Evolutionary conservation across 768 basidiomycete genomes (phyloP).

Genomic region (Phlebiopsis gigantea): DNA sequence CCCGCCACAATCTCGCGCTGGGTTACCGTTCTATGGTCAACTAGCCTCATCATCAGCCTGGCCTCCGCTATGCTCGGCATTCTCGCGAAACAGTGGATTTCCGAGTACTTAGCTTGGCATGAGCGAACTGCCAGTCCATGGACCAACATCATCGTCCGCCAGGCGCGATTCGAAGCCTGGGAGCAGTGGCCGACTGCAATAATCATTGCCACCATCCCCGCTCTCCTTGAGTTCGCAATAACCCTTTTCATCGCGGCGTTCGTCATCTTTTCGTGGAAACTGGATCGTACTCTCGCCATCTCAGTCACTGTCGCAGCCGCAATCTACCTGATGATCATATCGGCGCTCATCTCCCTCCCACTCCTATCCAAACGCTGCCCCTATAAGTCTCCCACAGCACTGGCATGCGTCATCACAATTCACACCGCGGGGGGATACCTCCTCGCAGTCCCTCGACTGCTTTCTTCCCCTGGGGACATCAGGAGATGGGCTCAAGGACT

Average conservation of each 20-base stretch:
- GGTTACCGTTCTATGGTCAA: conserved; percentile 4
- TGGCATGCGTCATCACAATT: background rate
- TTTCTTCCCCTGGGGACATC: too few relatives aligned
- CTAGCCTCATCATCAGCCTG: conserved; percentile 2
- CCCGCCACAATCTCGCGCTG: background rate
- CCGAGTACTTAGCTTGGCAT: background rate
- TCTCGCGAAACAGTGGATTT: conserved; percentile 8
- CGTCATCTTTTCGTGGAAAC: background rate
- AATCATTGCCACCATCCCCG: background rate
- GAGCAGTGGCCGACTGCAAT: background rate
- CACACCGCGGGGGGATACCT: too few relatives aligned
- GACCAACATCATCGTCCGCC: background rate
- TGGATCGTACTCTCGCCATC: background rate
- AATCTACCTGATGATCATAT: background rate
- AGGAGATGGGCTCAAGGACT: too few relatives aligned
- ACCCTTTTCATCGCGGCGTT: conserved; percentile 5
- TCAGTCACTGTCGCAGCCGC: background rate
- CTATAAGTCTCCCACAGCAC: background rate
- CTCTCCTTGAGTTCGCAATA: conserved; percentile 2
- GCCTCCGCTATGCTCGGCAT: conserved; percentile 7
- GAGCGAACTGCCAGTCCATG: background rate
- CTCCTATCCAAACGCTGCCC: background rate
- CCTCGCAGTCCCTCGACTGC: too few relatives aligned
- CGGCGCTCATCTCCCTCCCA: background rate
- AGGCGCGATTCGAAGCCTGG: background rate